Percentiles rank a stretch among this genome's conserved stretches.
phyloP scores from a whole-genome alignment of 1,139 yeast species.

The Nakaseomyces uthaithaninus region DNA sequence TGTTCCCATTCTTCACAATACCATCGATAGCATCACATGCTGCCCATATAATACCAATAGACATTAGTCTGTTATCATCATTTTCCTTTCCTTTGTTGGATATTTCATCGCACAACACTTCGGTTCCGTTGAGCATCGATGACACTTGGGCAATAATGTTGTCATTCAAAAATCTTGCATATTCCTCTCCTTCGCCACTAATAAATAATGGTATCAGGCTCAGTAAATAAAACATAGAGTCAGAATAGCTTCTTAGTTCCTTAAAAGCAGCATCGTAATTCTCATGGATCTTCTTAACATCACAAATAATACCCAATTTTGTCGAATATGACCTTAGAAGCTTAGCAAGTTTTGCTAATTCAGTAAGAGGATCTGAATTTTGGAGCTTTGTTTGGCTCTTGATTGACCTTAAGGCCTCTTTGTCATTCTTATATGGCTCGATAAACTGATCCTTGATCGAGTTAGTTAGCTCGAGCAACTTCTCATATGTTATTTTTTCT shows the following conservation, averaged over 20 bases:
- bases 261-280: constrained; percentile 43
- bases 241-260: constrained; percentile 46
- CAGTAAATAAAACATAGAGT: constrained; percentile 38
- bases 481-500: constrained; percentile 7
- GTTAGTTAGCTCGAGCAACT: constrained; percentile 13
- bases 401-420: constrained; percentile 18
- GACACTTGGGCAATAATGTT: constrained; percentile 35
- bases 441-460: constrained; percentile 20
- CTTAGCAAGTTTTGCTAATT: constrained; percentile 48
- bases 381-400: constrained; percentile 22
- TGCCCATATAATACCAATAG: constrained; percentile 61
- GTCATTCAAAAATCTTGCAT: constrained; percentile 38
- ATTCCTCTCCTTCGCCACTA: constrained; percentile 19
- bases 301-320: constrained; percentile 67
- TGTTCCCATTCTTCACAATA: constrained; percentile 41
- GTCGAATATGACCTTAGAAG: constrained; percentile 72
- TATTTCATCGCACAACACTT: constrained; percentile 32
- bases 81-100: constrained; percentile 20
- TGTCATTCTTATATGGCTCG: constrained; percentile 16
- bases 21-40: constrained; percentile 42
- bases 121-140: constrained; percentile 31
- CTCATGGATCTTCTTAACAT: constrained; percentile 36
- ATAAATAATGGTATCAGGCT: constrained; percentile 42
- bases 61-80: constrained; percentile 40
- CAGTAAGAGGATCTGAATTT: constrained; percentile 41